Base-by-base conservation (phyloP, 129 eudicot species). In the Lactuca saligna region DNA sequence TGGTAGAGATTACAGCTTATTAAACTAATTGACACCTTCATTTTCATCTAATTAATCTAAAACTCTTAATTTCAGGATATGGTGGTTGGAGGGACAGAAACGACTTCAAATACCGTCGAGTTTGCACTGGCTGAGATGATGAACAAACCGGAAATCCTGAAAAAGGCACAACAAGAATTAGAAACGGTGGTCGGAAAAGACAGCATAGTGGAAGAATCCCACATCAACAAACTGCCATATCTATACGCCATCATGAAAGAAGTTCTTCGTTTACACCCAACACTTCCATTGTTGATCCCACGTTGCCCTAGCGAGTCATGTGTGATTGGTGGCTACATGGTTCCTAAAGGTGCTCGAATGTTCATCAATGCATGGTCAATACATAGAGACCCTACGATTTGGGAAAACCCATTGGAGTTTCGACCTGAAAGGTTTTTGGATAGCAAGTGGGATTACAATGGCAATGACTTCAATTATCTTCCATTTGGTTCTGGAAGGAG, bases 11-110 rank as follows among this genome's bases (percentile, higher is more conserved):
- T 20, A 1, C 6, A 35, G 4, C 6, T 35, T 35, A 4, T 35
- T 35, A 4, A 35, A 35, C 6, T 35, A 4, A 35, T 6, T 35
- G 5, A 35, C 5, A 4, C 6, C 6, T 6, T 35, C 5, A 42
- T 8, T 42, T 42, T 42, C 3, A 42, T 42, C 49, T 42, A 42
- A n/a, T n/a, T n/a, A 42, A 42, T 42, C 9, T 8, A 12, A 9
- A 57, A 1, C 17, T 48, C 44, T 29, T 59, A 17, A 16, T 38
- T 55, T 13, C 71, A 88, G 95, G 95, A 88, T 60, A 84, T 88
- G 88, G 86, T 88, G 44, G 71, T 69, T 3, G 95, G 91, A 3
- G 95, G 91, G 56, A 85, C 88, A 0, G 91, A 85, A 51, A 85
- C 95, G 1, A 77, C 86, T 11, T 80, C 91, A 11, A 88, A 71